Evolutionary conservation across 2,329 filamentous ascomycete genomes (phyloP), one percentile per base, ranked within the genome.

Genomic region (Calonectria pauciramosa): DNA sequence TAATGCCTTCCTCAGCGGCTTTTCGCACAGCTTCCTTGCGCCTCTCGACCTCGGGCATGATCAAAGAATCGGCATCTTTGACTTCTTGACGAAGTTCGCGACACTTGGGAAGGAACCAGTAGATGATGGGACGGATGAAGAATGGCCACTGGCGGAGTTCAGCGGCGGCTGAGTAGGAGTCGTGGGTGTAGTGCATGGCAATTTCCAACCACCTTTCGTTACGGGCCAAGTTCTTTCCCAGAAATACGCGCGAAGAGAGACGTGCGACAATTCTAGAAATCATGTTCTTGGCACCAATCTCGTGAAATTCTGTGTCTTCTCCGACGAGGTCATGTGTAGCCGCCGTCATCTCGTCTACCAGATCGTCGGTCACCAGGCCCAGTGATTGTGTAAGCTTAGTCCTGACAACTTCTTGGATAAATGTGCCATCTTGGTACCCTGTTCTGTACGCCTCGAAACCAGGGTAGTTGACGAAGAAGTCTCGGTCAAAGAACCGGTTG

Each of bases 201-300:
- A 89, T 85, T 0, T 85, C 80, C 23, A 90, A 83, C 89, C 89
- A 91, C 44, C 84, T 81, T 36, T 85, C 79, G 76, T 90, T 84
- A 8, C 87, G 86, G 79, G 87, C 88, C 16, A 89, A 77, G 5
- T 83, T 81, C 5, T 81, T 76, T 4, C 89, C 89, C 2, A 90
- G 80, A 73, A 90, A 90, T 4, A 90, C 85, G 7, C 88, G 84
- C 1, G 89, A 87, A 0, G 89, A 89, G 14, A 90, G 76, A 11
- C 88, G 87, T 20, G 88, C 87, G 13, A 91, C 84, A 8, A 69
- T 26, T 11, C 32, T 23, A 10, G 65, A 69, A 23, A 60, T 52
- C 23, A 34, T 59, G 11, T 41, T 13, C 38, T 69, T 60, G 36
- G 34, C 36, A 26, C 26, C n/a, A 23, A 69, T 36, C 11, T 69